Conservation (phyloP, 257 asterid genomes). For the Fraxinus quadrangulata region DNA sequence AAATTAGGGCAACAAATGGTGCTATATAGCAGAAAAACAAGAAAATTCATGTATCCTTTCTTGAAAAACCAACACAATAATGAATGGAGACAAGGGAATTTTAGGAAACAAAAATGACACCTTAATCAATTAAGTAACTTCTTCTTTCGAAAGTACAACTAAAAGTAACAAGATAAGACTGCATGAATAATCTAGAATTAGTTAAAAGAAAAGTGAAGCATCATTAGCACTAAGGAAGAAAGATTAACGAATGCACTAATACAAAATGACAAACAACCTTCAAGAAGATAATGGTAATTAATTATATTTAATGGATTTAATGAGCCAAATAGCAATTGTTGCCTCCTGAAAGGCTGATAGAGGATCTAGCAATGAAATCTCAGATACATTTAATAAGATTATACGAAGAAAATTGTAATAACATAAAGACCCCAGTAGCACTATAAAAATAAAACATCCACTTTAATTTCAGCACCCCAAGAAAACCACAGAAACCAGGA, state of each 20-base stretch:
- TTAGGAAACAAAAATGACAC: conserved; percentile 37
- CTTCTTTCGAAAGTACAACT: conserved; percentile 20
- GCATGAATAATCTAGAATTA: conserved; percentile 21
- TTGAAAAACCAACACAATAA: conserved; percentile 19
- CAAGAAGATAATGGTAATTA: conserved; percentile 41
- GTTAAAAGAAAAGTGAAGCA: conserved; percentile 41
- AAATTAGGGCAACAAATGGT: conserved; percentile 57
- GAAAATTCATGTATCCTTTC: conserved; percentile 37
- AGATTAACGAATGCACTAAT: conserved; percentile 44
- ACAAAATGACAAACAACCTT: conserved; percentile 49
- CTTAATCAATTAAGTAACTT: conserved; percentile 26
- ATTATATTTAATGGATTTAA: conserved; percentile 30
- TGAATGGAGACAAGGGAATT: conserved; percentile 32
- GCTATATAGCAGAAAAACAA: conserved; percentile 42
- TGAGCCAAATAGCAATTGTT: conserved; percentile 38
- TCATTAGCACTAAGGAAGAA: conserved; percentile 39
- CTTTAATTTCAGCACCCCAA: conserved; percentile 38
- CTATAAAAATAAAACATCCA: conserved; percentile 32
- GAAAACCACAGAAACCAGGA: conserved; percentile 31
- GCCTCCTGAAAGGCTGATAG: conserved; percentile 26
- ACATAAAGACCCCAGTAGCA: conserved; percentile 11
- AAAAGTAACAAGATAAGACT: conserved; percentile 27
- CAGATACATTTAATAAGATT: conserved; percentile 28
- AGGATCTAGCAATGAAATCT: conserved; percentile 44
- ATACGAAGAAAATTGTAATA: conserved; percentile 18